Conservation (phyloP, 2,329 filamentous ascomycete species). For the Ramularia collo-cygni region DNA sequence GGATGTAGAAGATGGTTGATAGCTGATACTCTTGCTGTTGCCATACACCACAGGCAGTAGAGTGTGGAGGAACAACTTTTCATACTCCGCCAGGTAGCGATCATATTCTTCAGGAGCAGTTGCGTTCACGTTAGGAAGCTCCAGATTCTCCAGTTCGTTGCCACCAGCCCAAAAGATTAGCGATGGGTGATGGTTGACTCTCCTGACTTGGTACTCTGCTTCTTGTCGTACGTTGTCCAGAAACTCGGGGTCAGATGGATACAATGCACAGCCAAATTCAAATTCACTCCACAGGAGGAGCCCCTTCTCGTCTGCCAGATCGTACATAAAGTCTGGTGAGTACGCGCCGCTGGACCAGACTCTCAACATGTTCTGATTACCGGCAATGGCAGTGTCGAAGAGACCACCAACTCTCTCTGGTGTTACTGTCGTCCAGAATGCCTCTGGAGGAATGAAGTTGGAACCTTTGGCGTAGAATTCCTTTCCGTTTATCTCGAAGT, state of each 20-base stretch:
- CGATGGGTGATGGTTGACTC: constrained; percentile 52
- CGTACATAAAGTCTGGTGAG: constrained; percentile 55
- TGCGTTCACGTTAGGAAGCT: constrained; percentile 37
- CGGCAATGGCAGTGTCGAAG: constrained; percentile 49
- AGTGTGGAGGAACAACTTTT: constrained; percentile 50
- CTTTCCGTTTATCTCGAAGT: constrained; percentile 59
- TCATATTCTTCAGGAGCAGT: constrained; percentile 38
- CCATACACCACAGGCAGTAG: constrained; percentile 51
- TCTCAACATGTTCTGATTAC: constrained; percentile 59
- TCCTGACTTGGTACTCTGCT: constrained; percentile 54
- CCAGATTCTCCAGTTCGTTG: constrained; percentile 55
- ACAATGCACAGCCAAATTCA: constrained; percentile 55
- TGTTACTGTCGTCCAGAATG: constrained; percentile 57
- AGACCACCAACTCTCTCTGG: constrained; percentile 44
- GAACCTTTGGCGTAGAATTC: constrained; percentile 59
- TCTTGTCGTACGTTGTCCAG: constrained; percentile 51
- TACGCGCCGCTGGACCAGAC: constrained; percentile 58
- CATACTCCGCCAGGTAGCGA: constrained; percentile 47
- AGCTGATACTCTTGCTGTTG: constrained; percentile 54
- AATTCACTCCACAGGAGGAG: constrained; percentile 59
- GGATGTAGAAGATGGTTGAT: constrained; percentile 53
- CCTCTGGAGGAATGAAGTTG: constrained; percentile 57
- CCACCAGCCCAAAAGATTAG: constrained; percentile 36
- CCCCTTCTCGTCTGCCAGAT: constrained; percentile 55
- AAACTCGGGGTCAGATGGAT: constrained; percentile 49